phyloP scores from a whole-genome alignment of 495 filamentous ascomycete species.

The Alectoria sarmentosa region DNA sequence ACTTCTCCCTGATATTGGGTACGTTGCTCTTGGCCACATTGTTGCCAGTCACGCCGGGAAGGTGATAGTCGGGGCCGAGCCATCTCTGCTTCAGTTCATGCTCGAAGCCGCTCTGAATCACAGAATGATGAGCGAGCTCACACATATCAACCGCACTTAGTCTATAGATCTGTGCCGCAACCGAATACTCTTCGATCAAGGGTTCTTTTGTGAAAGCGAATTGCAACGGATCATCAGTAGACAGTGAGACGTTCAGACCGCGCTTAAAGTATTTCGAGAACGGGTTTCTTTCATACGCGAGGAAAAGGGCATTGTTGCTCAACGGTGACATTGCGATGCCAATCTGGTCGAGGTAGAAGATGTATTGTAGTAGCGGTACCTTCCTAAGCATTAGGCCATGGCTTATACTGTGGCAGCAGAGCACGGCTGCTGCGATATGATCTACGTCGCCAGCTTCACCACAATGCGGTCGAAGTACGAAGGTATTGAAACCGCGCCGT shows the following conservation, averaged over 20 bases:
- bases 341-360: constrained; percentile 96
- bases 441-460: constrained; percentile 96
- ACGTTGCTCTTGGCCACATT: constrained; percentile 93
- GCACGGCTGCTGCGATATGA: constrained; percentile 83
- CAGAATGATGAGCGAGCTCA: constrained; percentile 92
- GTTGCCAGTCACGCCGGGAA: constrained; percentile 73
- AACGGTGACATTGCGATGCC: constrained; percentile 98
- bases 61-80: constrained; percentile 68
- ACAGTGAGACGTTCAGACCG: constrained; percentile 90
- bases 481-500: constrained; percentile 89
- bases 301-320: constrained; percentile 93
- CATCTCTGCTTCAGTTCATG: constrained; percentile 79
- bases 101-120: constrained; percentile 91
- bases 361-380: constrained; percentile 89
- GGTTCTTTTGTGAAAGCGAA: constrained; percentile 99
- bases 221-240: constrained; percentile 94
- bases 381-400: constrained; percentile 91
- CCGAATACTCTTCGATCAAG: constrained; percentile 94
- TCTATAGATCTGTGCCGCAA: constrained; percentile 98
- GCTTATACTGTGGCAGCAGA: constrained; percentile 96
- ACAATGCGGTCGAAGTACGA: constrained; percentile 87
- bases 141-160: constrained; percentile 98
- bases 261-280: constrained; percentile 92
- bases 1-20: constrained; percentile 83
- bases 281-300: constrained; percentile 95